Conservation (phyloP, 345 rosid genomes). For the Barbarea vulgaris region DNA sequence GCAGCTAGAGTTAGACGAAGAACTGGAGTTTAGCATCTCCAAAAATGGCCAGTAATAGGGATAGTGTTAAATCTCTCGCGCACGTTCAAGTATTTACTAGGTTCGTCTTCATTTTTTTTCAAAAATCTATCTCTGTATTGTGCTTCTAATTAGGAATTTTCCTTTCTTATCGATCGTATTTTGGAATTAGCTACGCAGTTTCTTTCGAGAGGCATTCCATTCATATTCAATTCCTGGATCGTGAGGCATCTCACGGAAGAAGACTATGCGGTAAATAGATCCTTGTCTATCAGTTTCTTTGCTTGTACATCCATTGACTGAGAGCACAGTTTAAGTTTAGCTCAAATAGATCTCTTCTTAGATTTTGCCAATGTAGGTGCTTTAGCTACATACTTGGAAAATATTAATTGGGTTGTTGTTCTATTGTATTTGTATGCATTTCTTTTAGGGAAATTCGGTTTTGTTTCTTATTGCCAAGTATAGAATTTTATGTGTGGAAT, state of each 20-base stretch:
- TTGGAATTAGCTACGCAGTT: slow-evolving; percentile 67
- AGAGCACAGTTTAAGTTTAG: neutral
- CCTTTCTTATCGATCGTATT: neutral
- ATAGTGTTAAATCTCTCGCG: slow-evolving; percentile 53
- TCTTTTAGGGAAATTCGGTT: neutral
- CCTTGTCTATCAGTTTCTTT: neutral
- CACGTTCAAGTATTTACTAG: slow-evolving; percentile 66
- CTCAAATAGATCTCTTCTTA: neutral
- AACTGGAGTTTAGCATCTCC: slow-evolving; percentile 17
- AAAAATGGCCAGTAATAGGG: slow-evolving; percentile 32
- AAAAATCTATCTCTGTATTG: neutral
- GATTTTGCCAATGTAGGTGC: slow-evolving; percentile 14
- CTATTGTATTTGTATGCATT: neutral
- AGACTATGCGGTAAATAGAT: slow-evolving; percentile 71
- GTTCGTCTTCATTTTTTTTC: slow-evolving; percentile 34
- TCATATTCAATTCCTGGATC: slow-evolving; percentile 81
- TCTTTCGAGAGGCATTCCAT: slow-evolving; percentile 81
- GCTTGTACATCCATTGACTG: neutral
- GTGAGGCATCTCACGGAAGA: slow-evolving; percentile 69
- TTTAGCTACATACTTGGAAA: neutral
- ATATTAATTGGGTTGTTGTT: neutral
- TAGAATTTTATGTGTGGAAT: neutral
- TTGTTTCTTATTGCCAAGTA: neutral
- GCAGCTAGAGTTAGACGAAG: neutral
- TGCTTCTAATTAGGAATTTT: neutral